phyloP scores from a whole-genome alignment of 148 eudicot genomes.

The Salicornia ramosissima region DNA sequence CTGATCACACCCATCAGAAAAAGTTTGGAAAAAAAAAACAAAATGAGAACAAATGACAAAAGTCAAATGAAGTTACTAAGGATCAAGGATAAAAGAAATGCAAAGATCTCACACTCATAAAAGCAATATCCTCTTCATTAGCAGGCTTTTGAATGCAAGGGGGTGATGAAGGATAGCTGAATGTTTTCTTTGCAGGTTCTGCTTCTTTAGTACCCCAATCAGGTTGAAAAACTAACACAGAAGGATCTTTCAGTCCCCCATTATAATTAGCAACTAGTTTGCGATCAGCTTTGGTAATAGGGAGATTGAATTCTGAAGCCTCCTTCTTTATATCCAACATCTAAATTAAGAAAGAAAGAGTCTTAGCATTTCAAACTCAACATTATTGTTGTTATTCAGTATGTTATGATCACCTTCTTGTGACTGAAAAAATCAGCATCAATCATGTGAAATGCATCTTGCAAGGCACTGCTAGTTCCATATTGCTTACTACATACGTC shows the following conservation, averaged over 20 bases:
- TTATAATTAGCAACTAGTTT: conserved; percentile 57
- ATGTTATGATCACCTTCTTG: conserved; percentile 40
- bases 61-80: neutral
- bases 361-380: neutral
- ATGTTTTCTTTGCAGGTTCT: conserved; percentile 28
- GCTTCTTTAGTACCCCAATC: conserved; percentile 42
- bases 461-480: conserved; percentile 17
- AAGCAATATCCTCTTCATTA: conserved; percentile 77
- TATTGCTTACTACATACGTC: conserved; percentile 21
- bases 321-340: conserved; percentile 65
- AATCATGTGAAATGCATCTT: conserved; percentile 45
- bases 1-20: conserved; percentile 32
- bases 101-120: conserved; percentile 61
- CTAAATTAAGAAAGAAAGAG: conserved; percentile 26
- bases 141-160: conserved; percentile 48
- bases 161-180: conserved; percentile 38
- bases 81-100: neutral
- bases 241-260: conserved; percentile 71
- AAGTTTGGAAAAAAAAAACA: neutral
- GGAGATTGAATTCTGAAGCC: conserved; percentile 60
- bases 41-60: conserved; percentile 3
- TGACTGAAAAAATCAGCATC: conserved; percentile 62
- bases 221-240: conserved; percentile 58
- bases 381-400: neutral
- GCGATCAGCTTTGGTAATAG: conserved; percentile 51